phyloP scores from a whole-genome alignment of 2,329 filamentous ascomycete species.

The Samsoniella hepiali region DNA sequence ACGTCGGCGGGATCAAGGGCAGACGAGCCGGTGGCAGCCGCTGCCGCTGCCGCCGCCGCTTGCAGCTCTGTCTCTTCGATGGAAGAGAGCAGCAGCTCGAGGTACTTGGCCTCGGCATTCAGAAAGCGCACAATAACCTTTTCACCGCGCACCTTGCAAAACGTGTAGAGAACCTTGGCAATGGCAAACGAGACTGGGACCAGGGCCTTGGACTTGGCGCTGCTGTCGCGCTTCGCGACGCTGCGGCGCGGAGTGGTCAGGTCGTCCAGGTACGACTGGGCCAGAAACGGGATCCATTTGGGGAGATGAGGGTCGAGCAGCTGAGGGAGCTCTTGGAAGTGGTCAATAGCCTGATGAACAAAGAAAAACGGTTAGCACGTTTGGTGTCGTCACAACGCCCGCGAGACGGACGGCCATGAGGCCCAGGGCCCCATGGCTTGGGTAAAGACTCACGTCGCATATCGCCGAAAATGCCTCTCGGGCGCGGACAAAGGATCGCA shows the following conservation, averaged over 20 bases:
- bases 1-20: constrained; percentile 13
- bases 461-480: constrained; percentile 49
- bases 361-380: constrained; percentile 23
- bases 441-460: constrained; percentile 38
- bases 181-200: constrained; percentile 66
- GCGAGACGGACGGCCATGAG: not conserved
- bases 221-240: constrained; percentile 22
- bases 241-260: constrained; percentile 42
- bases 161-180: constrained; percentile 76
- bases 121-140: constrained; percentile 91
- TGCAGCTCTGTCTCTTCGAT: constrained; percentile 59
- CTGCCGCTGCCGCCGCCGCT: constrained; percentile 19
- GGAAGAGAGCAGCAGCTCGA: constrained; percentile 74
- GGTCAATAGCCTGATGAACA: constrained; percentile 62
- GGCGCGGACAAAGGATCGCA: constrained; percentile 49
- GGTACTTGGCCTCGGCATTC: constrained; percentile 80
- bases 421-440: not conserved
- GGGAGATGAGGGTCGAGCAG: constrained; percentile 82
- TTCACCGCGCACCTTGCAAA: constrained; percentile 91
- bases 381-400: not conserved
- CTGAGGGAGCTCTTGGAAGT: constrained; percentile 94
- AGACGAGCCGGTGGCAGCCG: not conserved
- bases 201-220: constrained; percentile 40
- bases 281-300: constrained; percentile 68
- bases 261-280: constrained; percentile 71